A percentile compares a stretch with the other conserved stretches of the same genome.
phyloP scores from a whole-genome alignment of 2,329 filamentous ascomycete genomes.

The Calonectria ilicicola region DNA sequence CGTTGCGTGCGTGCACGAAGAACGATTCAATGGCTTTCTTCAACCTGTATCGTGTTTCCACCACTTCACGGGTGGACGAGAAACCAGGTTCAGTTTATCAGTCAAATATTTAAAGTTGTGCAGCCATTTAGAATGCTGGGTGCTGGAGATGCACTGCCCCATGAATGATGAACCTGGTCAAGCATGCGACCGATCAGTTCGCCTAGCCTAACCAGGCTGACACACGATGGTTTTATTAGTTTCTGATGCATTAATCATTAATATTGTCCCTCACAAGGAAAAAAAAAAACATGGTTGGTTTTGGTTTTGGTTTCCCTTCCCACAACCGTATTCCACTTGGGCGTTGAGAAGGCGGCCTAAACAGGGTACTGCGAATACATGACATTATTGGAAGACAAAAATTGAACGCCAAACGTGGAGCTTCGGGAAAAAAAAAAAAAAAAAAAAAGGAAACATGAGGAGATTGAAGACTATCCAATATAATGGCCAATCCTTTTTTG shows the following conservation, averaged over 20 bases:
- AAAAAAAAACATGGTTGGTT: too few species aligned
- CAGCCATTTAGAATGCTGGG: not conserved
- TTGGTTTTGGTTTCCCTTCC: not conserved
- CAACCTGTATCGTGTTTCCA: not conserved
- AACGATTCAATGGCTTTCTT: not conserved
- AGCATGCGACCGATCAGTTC: not conserved
- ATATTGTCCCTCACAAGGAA: not conserved
- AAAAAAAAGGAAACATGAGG: too few species aligned
- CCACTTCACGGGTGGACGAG: not conserved
- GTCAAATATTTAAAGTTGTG: not conserved
- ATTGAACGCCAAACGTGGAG: too few species aligned
- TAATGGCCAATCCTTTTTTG: too few species aligned
- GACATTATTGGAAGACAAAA: too few species aligned
- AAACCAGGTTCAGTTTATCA: too few species aligned
- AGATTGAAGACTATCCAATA: too few species aligned
- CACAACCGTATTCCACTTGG: not conserved
- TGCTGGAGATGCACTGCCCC: not conserved
- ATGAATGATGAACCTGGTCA: not conserved
- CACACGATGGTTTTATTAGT: not conserved
- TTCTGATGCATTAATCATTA: not conserved
- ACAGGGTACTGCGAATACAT: too few species aligned
- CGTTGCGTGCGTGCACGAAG: not conserved
- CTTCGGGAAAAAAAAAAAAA: too few species aligned
- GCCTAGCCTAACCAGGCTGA: not conserved
- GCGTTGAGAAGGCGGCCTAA: not conserved